Base-by-base conservation (phyloP, 2,329 filamentous ascomycete genomes). In the Pseudogymnoascus sp. region DNA sequence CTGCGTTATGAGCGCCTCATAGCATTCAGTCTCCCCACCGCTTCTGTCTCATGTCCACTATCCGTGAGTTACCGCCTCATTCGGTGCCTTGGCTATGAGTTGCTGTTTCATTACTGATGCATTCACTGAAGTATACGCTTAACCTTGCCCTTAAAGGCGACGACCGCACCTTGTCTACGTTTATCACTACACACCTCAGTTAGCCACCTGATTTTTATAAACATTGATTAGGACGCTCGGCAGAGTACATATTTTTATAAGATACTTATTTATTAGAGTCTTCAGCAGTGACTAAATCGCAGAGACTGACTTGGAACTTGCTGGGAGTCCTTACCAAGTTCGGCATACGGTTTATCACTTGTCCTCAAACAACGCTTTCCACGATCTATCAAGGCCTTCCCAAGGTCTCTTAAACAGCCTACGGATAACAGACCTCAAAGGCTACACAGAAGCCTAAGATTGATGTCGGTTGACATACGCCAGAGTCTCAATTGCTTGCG, bases 401-500 rank as follows among this genome's bases (percentile, higher is more conserved):
- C 31, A 26, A 44, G 21, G 40, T 24, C 40, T 26, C 21, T 21
- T 26, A 2, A 26, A 54, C n/a, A 15, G 4, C 47, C 9, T 54
- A 54, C 29, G 17, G 15, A 33, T 9, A 54, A 54, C 15, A 21
- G 29, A 35, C 47, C 13, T 15, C 9, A 33, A 44, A 11, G 47
- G 6, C 9, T 33, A 3, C 4, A 21, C 47, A 33, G 4, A 33
- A 54, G 59, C 66, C 68, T 66, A 61, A 71, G 66, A 70, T 81
- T 81, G 79, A 83, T 83, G 80, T 82, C 80, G 79, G 79, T 81
- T 81, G 79, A 81, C 74, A 72, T 79, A 72, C 79, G 79, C 72
- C 74, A 76, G 74, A 78, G 77, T 66, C 76, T 79, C 65, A 77
- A 78, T 68, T 81, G 78, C 64, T 72, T 82, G 69, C 78, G 79